A percentile compares a stretch with the other conserved stretches of the same genome.
phyloP scores from a whole-genome alignment of 1,139 yeast genomes.

The Lodderomyces beijingensis region DNA sequence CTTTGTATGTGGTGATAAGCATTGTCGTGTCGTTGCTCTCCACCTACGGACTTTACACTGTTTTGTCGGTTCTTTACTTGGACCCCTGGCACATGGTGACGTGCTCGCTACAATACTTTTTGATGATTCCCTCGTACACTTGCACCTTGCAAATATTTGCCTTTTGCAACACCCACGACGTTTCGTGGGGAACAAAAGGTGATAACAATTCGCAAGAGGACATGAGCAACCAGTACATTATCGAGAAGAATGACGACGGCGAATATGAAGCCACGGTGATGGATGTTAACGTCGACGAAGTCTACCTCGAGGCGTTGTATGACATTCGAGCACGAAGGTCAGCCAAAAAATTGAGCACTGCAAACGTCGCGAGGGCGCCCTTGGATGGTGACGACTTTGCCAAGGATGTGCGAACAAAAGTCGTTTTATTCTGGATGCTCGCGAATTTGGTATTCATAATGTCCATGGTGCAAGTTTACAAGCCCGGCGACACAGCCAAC shows the following conservation, averaged over 20 bases:
- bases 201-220: constrained; percentile 69
- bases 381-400: constrained; percentile 83
- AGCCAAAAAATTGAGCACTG: constrained; percentile 47
- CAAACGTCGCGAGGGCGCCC: constrained; percentile 34
- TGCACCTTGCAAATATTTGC: constrained; percentile 92
- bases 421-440: constrained; percentile 88
- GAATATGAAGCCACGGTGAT: constrained; percentile 89
- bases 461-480: constrained; percentile 81
- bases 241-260: constrained; percentile 45
- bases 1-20: constrained; percentile 60
- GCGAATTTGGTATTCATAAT: constrained; percentile 73
- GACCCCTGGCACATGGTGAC: constrained; percentile 95
- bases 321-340: constrained; percentile 73
- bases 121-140: constrained; percentile 85
- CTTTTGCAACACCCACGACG: constrained; percentile 93
- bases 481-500: constrained; percentile 49
- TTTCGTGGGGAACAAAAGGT: constrained; percentile 97
- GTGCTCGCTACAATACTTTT: constrained; percentile 78
- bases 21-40: constrained; percentile 81
- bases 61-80: constrained; percentile 74
- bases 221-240: constrained; percentile 38
- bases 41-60: constrained; percentile 84
- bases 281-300: constrained; percentile 85
- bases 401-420: constrained; percentile 88
- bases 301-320: constrained; percentile 72